Base-by-base conservation (phyloP, 1,284 basidiomycete genomes). In the Heterobasidion occidentale region DNA sequence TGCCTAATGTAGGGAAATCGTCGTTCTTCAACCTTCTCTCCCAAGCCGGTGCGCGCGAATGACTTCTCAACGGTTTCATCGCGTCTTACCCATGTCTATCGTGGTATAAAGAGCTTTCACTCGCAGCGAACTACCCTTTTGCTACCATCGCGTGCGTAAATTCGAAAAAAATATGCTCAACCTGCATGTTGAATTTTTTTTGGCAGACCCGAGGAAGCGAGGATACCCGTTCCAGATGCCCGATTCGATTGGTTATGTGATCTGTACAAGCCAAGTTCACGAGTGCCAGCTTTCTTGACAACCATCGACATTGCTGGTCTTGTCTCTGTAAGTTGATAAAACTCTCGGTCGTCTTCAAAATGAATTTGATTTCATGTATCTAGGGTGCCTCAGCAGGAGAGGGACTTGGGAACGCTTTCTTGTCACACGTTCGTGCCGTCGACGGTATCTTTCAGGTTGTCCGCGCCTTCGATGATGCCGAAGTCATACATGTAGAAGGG, bases 381-480 rank as follows among this genome's bases (percentile, higher is more conserved):
- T 27, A 93, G 81, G 93, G 97, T 64, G 97, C 97, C 1, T 98
- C 95, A 12, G 98, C 96, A 44, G 97, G 97, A 68, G 97, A 93
- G 55, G 97, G 97, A 71, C 86, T 99, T 51, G 97, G 97, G 51
- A 99, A 99, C 71, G 88, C 94, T 47, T 99, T 99, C 81, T 77
- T 99, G 74, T 94, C 93, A 36, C 94, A 99, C 72, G 96, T 99
- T 52, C 90, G 97, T 59, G 91, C 96, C 27, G 97, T 99, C 61
- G 97, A 99, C 70, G 97, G 97, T 68, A 99, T 99, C 71, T 99
- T 99, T 81, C 97, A 99, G 73, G 88, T 98, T 61, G 88, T 99
- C 56, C 92, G 97, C 64, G 94, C 95, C 7, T 99, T 99, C 70
- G 96, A 98, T 69, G 97, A 99, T 67, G 90, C 94, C 42, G 97